A percentile compares a stretch with the other conserved stretches of the same genome.
These are phyloP conservation scores for Teunomyces stri DNA, from an alignment of 805 yeast genomes.

Conservation along the genomic window DNA sequence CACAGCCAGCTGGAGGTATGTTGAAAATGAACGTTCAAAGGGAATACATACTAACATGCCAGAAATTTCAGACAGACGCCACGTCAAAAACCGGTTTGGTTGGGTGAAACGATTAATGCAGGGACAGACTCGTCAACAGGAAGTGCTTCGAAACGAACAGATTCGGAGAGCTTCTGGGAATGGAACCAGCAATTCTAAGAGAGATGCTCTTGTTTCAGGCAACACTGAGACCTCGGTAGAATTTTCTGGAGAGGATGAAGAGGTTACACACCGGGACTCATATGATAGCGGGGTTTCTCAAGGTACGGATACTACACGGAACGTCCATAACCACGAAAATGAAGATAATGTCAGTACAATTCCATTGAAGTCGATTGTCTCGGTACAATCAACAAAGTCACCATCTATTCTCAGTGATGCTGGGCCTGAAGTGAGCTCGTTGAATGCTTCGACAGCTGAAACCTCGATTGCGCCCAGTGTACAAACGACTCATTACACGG, in stretches of 20 bases:
- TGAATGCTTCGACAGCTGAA: slow-evolving; percentile 47
- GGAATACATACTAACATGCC: not conserved
- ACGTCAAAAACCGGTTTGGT: slow-evolving; percentile 31
- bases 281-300: not conserved
- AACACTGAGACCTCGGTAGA: not conserved
- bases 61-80: slow-evolving; percentile 23
- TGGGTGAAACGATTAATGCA: slow-evolving; percentile 44
- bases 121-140: slow-evolving; percentile 25
- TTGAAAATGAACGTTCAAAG: not conserved
- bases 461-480: slow-evolving; percentile 49
- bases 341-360: slow-evolving; percentile 46
- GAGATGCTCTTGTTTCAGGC: not conserved
- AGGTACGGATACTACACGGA: slow-evolving; percentile 1
- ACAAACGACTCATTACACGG: slow-evolving; percentile 11
- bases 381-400: slow-evolving; percentile 38
- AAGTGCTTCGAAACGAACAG: slow-evolving; percentile 8
- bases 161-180: not conserved
- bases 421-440: slow-evolving; percentile 27
- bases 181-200: not conserved
- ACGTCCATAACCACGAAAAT: not conserved
- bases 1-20: not conserved
- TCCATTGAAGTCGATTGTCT: slow-evolving; percentile 46
- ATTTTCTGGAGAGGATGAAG: not conserved
- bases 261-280: not conserved
- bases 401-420: slow-evolving; percentile 36